Evolutionary conservation across 1,284 basidiomycete species (phyloP), one percentile per base, ranked within the genome.

Genomic region (Leccinum ponderosum): DNA sequence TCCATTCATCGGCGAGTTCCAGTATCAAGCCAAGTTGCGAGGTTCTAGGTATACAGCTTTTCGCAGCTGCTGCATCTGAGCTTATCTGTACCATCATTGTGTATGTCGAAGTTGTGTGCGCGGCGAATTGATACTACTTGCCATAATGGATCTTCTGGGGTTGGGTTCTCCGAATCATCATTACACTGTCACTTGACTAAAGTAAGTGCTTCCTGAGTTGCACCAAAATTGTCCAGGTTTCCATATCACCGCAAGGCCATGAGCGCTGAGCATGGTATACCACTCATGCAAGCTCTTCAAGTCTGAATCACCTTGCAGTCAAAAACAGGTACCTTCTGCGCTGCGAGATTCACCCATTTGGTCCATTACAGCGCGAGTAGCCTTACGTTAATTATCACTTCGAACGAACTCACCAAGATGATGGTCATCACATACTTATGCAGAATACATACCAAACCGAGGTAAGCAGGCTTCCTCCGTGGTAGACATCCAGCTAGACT

Each of bases 331-430:
- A 35, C 33, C 33, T 35, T 35, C 12, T 35, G 33, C 33, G 33
- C 33, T 83, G 83, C 12, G 64, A 71, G 22, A 71, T 83, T 20
- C 81, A 84, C 60, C 73, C 12, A 75, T 76, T 12, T 85, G 83
- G 83, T 60, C 71, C 12, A 64, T 83, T 44, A 71, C 72, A 59
- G 75, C 74, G 83, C 82, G 66, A 68, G 81, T 75, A 74, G 9
- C 69, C 68, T 39, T 35, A 35, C 12, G 3, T 39, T 4, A 15
- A n/a, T 39, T 8, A 8, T 39, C 15, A 7, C 37, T 39, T 39
- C 7, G 37, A 4, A 39, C 4, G 37, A 1, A 53, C 85, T 17
- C 33, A 35, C 3, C 33, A 35, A 35, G 33, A 14, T 33, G 33
- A 12, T 35, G 33, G 12, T 12, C 33, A 35, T 35, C 33, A 14